A percentile compares a stretch with the other conserved stretches of the same genome.
Evolutionary conservation across 1,284 basidiomycete species (phyloP).

Genomic region (Microbotryum scabiosae): DNA sequence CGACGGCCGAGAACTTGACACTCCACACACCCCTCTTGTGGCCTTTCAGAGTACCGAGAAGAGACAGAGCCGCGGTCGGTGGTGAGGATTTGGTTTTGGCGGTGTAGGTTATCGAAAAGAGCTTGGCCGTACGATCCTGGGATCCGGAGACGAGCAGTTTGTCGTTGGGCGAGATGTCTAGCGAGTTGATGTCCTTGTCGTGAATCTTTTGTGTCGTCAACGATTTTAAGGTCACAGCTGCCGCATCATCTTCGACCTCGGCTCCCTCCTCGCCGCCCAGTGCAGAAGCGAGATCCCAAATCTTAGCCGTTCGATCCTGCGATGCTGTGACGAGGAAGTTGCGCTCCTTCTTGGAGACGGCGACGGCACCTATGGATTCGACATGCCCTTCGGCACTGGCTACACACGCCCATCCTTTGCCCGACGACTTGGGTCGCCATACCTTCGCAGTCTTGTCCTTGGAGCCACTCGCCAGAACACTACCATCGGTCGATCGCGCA

Average conservation of each 20-base stretch:
- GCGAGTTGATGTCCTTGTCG: slow-evolving; percentile 97
- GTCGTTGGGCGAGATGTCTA: slow-evolving; percentile 89
- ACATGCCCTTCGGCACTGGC: slow-evolving; percentile 88
- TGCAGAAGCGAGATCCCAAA: slow-evolving; percentile 73
- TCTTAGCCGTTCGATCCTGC: slow-evolving; percentile 94
- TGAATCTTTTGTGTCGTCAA: slow-evolving; percentile 86
- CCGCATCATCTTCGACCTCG: slow-evolving; percentile 18
- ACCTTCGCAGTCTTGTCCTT: slow-evolving; percentile 84
- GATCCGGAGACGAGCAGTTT: slow-evolving; percentile 83
- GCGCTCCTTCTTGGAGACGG: slow-evolving; percentile 55
- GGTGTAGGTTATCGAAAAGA: slow-evolving; percentile 61
- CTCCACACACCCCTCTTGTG: slow-evolving; percentile 96
- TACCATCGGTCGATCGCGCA: slow-evolving; percentile 58
- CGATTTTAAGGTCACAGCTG: slow-evolving; percentile 54
- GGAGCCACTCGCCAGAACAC: slow-evolving; percentile 76
- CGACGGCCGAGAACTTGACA: slow-evolving; percentile 74
- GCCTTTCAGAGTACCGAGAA: slow-evolving; percentile 84
- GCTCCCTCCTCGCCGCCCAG: too few relatives aligned
- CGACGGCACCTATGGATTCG: slow-evolving; percentile 85
- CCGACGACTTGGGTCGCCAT: slow-evolving; percentile 51
- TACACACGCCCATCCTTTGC: slow-evolving; percentile 59
- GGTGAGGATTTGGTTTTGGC: slow-evolving; percentile 19
- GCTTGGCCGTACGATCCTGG: slow-evolving; percentile 88
- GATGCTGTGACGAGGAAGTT: slow-evolving; percentile 84
- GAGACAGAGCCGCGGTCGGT: slow-evolving; percentile 57